These are phyloP conservation scores for Schwanniomyces pseudopolymorphus DNA, from an alignment of 805 yeast genomes.

Conservation along the genomic window DNA sequence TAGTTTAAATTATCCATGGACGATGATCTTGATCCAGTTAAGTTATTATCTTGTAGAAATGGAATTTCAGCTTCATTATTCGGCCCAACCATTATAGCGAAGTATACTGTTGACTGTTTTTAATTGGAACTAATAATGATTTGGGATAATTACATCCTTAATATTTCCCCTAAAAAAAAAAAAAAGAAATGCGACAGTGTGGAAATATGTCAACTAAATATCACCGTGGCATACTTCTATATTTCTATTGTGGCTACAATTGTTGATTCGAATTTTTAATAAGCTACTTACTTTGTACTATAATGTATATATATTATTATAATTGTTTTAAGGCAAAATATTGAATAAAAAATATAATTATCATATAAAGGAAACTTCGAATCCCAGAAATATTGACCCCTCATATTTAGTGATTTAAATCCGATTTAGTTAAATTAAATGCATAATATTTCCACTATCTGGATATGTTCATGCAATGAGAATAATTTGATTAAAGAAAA, in stretches of 20 bases:
- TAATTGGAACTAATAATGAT: neutral
- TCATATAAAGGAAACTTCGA: no score
- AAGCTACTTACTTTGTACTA: no score
- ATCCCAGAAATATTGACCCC: no score
- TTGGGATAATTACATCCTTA: neutral
- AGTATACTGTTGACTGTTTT: no score
- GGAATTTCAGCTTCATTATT: neutral
- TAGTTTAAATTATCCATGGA: neutral
- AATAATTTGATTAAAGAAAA: neutral
- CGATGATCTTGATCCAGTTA: neutral
- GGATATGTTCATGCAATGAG: no score
- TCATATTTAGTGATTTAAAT: neutral
- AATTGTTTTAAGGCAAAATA: no score
- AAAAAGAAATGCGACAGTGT: neutral
- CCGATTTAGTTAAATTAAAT: neutral
- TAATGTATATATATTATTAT: no score
- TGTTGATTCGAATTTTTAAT: no score
- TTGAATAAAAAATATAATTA: no score
- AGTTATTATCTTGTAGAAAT: neutral
- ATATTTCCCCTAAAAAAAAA: neutral
- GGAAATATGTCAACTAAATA: neutral
- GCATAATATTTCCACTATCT: neutral
- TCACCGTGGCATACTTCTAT: no score
- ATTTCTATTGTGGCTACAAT: no score
- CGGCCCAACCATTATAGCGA: neutral